These are phyloP conservation scores for Beauveria scarabaeidicola DNA, from an alignment of 2,329 filamentous ascomycete genomes.

Conservation along the genomic window DNA sequence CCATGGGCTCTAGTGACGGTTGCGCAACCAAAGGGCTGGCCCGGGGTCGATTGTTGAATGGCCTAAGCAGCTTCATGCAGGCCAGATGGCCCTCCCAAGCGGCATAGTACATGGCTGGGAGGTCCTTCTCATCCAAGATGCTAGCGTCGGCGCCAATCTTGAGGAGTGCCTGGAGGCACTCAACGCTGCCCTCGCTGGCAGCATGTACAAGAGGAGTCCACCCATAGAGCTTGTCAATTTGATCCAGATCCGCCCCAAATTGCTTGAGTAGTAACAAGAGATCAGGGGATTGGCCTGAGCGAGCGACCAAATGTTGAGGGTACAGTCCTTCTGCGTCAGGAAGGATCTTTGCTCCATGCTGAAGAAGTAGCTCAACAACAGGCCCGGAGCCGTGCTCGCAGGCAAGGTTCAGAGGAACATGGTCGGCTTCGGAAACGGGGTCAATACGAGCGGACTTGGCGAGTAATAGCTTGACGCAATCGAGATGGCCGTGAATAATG, in stretches of 20 bases:
- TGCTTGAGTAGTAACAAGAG: slow-evolving; percentile 72
- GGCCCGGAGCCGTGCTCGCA: slow-evolving; percentile 85
- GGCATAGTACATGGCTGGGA: slow-evolving; percentile 96
- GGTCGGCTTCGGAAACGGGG: slow-evolving; percentile 76
- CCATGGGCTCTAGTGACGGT: slow-evolving; percentile 34
- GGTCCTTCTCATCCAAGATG: slow-evolving; percentile 81
- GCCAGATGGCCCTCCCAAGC: slow-evolving; percentile 95
- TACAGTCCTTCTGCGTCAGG: slow-evolving; percentile 93
- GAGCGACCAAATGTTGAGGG: slow-evolving; percentile 91
- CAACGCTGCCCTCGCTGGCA: slow-evolving; percentile 89
- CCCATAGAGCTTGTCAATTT: slow-evolving; percentile 90
- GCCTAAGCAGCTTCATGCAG: slow-evolving; percentile 81
- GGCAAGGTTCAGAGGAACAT: slow-evolving; percentile 88
- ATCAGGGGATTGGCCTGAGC: slow-evolving; percentile 73
- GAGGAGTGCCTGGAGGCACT: slow-evolving; percentile 74
- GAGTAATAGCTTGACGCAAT: slow-evolving; percentile 73
- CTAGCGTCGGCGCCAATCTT: slow-evolving; percentile 69
- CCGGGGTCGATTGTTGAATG: slow-evolving; percentile 38
- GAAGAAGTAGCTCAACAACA: slow-evolving; percentile 77
- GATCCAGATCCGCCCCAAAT: slow-evolving; percentile 83
- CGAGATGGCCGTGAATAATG: slow-evolving; percentile 78
- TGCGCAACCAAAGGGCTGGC: slow-evolving; percentile 38
- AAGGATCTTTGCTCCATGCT: slow-evolving; percentile 72
- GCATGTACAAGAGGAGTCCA: slow-evolving; percentile 97
- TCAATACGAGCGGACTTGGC: slow-evolving; percentile 75